These are phyloP conservation scores for Tremella mesenterica DNA, from an alignment of 768 basidiomycete species.

Conservation along the genomic window DNA sequence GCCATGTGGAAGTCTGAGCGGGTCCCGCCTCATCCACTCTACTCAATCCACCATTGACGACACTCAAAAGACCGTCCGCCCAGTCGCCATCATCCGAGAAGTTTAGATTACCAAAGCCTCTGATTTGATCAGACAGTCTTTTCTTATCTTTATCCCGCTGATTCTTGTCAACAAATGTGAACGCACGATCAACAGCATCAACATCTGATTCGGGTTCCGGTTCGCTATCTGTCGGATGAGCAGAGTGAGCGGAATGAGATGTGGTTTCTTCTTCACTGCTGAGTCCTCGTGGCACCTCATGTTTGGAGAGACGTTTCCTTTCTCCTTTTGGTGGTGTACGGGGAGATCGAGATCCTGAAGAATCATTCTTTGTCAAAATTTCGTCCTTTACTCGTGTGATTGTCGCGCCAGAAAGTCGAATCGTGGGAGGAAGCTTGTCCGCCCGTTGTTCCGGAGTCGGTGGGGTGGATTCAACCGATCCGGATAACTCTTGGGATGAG, in stretches of 20 bases:
- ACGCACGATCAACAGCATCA: not conserved
- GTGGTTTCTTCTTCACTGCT: not conserved
- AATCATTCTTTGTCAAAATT: not conserved
- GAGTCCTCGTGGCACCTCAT: not conserved
- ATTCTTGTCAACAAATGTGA: not conserved
- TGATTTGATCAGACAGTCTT: slow-evolving; percentile 23
- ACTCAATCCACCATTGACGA: not conserved
- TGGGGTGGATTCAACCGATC: no score
- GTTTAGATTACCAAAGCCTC: slow-evolving; percentile 12
- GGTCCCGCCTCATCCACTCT: not conserved
- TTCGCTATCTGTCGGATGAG: not conserved
- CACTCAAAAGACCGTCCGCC: slow-evolving; percentile 6
- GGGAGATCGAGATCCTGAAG: no score
- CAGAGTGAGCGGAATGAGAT: no score
- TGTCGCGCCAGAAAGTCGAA: no score
- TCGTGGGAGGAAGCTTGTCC: not conserved
- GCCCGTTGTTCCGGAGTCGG: not conserved
- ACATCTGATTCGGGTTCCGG: not conserved
- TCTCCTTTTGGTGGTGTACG: no score
- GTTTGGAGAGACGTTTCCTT: not conserved
- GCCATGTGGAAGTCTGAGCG: not conserved
- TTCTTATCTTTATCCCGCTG: not conserved
- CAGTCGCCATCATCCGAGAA: slow-evolving; percentile 2
- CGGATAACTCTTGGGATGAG: not conserved
- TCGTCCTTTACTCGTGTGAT: not conserved